These are phyloP conservation scores for Trichoderma endophyticum DNA, from an alignment of 2,329 filamentous ascomycete genomes.

Conservation along the genomic window DNA sequence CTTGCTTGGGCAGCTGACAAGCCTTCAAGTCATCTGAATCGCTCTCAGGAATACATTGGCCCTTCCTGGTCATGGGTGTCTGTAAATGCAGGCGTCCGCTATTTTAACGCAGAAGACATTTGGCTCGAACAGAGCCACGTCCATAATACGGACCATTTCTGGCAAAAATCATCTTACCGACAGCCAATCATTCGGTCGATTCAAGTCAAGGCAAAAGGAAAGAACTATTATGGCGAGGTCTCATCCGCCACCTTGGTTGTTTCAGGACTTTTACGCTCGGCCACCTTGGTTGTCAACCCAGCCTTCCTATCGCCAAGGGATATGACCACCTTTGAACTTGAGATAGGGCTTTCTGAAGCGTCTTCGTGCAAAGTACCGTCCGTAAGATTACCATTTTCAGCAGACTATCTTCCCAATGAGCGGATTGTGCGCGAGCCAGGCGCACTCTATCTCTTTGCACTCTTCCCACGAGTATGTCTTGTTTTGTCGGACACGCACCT, in stretches of 20 bases:
- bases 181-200: background rate
- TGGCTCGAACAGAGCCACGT: background rate
- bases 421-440: accelerated
- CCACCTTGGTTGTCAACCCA: background rate
- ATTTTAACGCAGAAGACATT: background rate
- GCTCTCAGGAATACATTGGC: background rate
- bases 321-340: background rate
- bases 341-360: background rate
- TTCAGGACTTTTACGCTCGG: background rate
- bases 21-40: background rate
- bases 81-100: background rate
- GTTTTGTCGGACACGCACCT: background rate
- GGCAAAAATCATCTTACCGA: background rate
- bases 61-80: background rate
- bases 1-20: background rate
- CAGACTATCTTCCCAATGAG: background rate
- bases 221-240: background rate
- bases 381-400: background rate
- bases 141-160: background rate
- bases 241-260: background rate
- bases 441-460: background rate
- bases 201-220: background rate
- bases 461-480: background rate
- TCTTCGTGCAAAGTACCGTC: background rate
- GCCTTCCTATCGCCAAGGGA: background rate